These are phyloP conservation scores for Ambrosia hybrid DNA, from an alignment of 140 eudicot genomes.

Conservation along the genomic window DNA sequence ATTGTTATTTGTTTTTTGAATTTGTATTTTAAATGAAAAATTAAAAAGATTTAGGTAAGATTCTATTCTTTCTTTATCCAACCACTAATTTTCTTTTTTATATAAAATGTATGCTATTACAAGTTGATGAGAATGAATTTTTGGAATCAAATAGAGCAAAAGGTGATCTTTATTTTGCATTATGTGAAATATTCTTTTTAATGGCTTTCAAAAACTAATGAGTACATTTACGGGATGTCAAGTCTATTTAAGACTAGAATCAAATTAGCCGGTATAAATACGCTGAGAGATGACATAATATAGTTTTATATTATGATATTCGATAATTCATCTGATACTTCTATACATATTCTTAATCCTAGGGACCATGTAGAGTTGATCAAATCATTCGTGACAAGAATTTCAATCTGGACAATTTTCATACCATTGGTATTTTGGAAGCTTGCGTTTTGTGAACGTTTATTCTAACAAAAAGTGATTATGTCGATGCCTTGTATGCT, in stretches of 20 bases:
- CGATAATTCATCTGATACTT: slow-evolving; percentile 25
- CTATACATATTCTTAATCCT: slow-evolving; percentile 38
- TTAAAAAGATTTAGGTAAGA: slow-evolving; percentile 32
- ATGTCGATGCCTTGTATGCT: slow-evolving; percentile 29
- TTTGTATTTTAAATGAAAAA: not conserved
- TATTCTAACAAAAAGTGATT: slow-evolving; percentile 37
- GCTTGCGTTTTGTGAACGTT: slow-evolving; percentile 36
- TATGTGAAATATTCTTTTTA: slow-evolving; percentile 38
- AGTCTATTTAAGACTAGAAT: slow-evolving; percentile 39
- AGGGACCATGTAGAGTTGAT: slow-evolving; percentile 43
- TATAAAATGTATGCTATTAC: slow-evolving; percentile 29
- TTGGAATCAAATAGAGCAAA: slow-evolving; percentile 35
- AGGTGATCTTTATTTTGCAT: slow-evolving; percentile 41
- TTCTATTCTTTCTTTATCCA: slow-evolving; percentile 45
- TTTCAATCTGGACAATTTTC: slow-evolving; percentile 14
- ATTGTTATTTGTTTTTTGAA: not conserved
- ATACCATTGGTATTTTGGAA: slow-evolving; percentile 31
- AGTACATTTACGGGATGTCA: slow-evolving; percentile 44
- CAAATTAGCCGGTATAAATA: slow-evolving; percentile 23
- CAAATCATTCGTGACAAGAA: slow-evolving; percentile 34
- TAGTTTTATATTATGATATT: slow-evolving; percentile 34
- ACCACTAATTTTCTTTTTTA: slow-evolving; percentile 28
- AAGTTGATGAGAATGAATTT: slow-evolving; percentile 37
- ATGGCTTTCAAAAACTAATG: slow-evolving; percentile 28
- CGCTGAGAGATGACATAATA: slow-evolving; percentile 32